These are phyloP conservation scores for Rhodotorula graminis DNA, from an alignment of 768 basidiomycete genomes.

Conservation along the genomic window DNA sequence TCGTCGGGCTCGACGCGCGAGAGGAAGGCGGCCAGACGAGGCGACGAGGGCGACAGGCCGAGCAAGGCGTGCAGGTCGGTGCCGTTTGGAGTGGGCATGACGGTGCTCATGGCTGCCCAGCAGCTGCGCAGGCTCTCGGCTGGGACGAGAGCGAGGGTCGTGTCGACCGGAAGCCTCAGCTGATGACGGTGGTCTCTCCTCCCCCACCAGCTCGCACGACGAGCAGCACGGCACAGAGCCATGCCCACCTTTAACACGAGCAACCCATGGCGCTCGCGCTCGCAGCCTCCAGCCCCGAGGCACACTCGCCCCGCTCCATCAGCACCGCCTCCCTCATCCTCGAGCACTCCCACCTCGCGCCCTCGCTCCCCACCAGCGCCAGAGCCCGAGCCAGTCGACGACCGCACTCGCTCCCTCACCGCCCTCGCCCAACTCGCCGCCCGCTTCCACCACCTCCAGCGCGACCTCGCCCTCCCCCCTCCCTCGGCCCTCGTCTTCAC, in stretches of 20 bases:
- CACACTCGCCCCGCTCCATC: background rate
- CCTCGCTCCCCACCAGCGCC: conserved; percentile 30
- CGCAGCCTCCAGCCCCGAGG: background rate
- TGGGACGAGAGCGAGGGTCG: too few species aligned
- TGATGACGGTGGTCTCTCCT: background rate
- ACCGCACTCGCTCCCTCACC: conserved; percentile 43
- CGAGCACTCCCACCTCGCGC: background rate
- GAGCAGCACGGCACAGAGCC: too few species aligned
- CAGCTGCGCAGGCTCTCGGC: too few species aligned
- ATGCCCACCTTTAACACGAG: background rate
- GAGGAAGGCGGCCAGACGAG: conserved; percentile 6
- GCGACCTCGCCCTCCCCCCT: background rate
- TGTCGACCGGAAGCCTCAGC: background rate
- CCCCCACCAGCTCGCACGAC: background rate
- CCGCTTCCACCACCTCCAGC: background rate
- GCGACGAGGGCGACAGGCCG: conserved; percentile 1
- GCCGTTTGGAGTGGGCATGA: too few species aligned
- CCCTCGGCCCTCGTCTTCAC: conserved; percentile 1
- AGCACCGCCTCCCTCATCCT: background rate
- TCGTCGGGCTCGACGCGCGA: background rate
- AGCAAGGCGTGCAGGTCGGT: background rate
- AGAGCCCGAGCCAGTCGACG: conserved; percentile 46
- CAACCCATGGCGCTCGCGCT: background rate
- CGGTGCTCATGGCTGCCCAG: too few species aligned
- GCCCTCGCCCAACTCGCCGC: background rate